Evolutionary conservation across 371 early-diverging fungal species (phyloP), one percentile per base, ranked within the genome.

Genomic region (Mucor irregularis): DNA sequence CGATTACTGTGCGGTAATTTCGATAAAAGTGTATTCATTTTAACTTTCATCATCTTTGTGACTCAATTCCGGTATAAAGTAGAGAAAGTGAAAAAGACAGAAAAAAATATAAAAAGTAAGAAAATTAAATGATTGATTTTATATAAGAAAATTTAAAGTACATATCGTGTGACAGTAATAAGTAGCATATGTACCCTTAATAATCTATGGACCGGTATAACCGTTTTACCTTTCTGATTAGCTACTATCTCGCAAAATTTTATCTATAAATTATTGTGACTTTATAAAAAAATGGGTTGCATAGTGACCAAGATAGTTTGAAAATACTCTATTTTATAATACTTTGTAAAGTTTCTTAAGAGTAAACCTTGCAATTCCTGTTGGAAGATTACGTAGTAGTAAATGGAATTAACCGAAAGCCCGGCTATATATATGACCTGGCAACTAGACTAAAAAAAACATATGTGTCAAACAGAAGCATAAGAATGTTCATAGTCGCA

Each of bases 91-190:
- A 37, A 35, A 24, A 35, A 35, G 29, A 13, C 4, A 51, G n/a
- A 21, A 40, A 31, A 16, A 28, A 43, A 25, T 5, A 17, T 40
- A 31, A 52, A 14, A 42, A 26, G n/a, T n/a, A n/a, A n/a, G n/a
- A n/a, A n/a, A n/a, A n/a, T n/a, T n/a, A n/a, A n/a, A n/a, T n/a
- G n/a, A n/a, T n/a, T n/a, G n/a, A n/a, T n/a, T n/a, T n/a, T n/a
- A n/a, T n/a, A n/a, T n/a, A n/a, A n/a, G n/a, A n/a, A n/a, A n/a
- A n/a, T n/a, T n/a, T n/a, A n/a, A n/a, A n/a, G n/a, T n/a, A n/a
- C n/a, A n/a, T 2, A 24, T 33, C 2, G 49, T 49, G 49, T 49
- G 37, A 49, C 49, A 37, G 49, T 47, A 47, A 31, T 30, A 47
- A 26, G 28, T 28, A 44, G 25, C n/a, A n/a, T n/a, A 28, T 44